phyloP scores from a whole-genome alignment of 441 rosid species.

The Arabidopsis lyrata region DNA sequence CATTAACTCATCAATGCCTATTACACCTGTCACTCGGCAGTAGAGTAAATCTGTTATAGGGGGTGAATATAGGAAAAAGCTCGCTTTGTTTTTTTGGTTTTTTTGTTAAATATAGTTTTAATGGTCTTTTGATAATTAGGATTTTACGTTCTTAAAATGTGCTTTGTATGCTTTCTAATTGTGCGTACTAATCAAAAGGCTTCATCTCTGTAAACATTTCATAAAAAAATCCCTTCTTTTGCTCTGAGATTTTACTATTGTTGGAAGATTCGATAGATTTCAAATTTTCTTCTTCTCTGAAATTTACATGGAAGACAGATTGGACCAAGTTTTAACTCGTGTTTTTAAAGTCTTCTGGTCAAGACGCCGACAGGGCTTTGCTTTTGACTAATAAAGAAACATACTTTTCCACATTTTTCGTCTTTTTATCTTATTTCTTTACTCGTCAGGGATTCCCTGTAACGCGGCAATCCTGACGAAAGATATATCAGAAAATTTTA shows the following conservation, averaged over 20 bases:
- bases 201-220: conserved; percentile 28
- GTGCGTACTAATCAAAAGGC: conserved; percentile 9
- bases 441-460: conserved; percentile 43
- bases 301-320: conserved; percentile 7
- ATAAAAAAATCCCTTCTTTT: background rate
- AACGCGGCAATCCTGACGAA: conserved; percentile 44
- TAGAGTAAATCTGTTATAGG: conserved; percentile 46
- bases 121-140: conserved; percentile 33
- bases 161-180: conserved; percentile 32
- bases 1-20: conserved; percentile 61
- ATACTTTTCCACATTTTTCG: conserved; percentile 30
- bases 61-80: conserved; percentile 31
- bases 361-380: conserved; percentile 33
- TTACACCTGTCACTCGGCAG: conserved; percentile 71
- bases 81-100: background rate
- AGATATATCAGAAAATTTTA: conserved; percentile 19
- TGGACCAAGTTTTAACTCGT: conserved; percentile 28
- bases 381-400: conserved; percentile 35
- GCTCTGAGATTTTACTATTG: background rate
- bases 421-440: conserved; percentile 24
- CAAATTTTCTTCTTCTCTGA: background rate
- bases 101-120: conserved; percentile 29
- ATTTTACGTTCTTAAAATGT: conserved; percentile 19
- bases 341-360: conserved; percentile 35
- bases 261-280: background rate